Base-by-base conservation (phyloP, 2,329 filamentous ascomycete genomes). In the Colletotrichum chrysophilum region DNA sequence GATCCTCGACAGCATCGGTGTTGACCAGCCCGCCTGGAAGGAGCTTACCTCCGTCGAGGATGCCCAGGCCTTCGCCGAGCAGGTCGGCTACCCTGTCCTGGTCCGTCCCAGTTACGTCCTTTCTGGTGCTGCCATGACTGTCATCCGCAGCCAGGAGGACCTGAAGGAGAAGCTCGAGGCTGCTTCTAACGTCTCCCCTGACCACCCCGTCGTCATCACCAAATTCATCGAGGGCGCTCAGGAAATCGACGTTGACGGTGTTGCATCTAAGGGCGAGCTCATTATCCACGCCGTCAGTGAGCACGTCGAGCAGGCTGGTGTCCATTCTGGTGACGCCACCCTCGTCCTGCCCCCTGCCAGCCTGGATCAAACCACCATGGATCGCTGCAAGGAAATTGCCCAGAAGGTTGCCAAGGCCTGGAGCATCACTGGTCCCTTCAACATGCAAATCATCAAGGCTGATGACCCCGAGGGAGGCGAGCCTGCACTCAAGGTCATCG, bases 401-500 rank as follows among this genome's bases (percentile, higher is more conserved):
- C 87, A 96, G 86, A 98, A 98, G 91, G 96, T 99, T 68, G 97
- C 97, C 79, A 94, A 97, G 87, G 97, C 97, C 64, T 98, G 96
- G 95, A 96, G 91, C 82, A 98, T 98, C 85, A 98, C 96, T 24
- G 97, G 97, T 71, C 97, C 97, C 75, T 99, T 98, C 92, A 99
- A 99, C 91, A 98, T 99, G 96, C 97, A 99, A 84, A 98, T 99
- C 86, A 98, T 99, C 91, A 98, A 98, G 89, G 95, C 94, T 43
- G 90, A 95, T 14, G 89, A 94, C 81, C 92, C 94, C 36, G 93
- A 95, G 75, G 94, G 94, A 74, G 93, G 93, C 71, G 91, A 94
- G 82, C 92, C 94, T 38, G 89, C 91, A 32, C 91, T 98, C 79
- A 98, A 98, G 90, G 96, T 98, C 82, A 98, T 98, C 78, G 96